Conservation (phyloP, 2,329 filamentous ascomycete genomes). For the Stemphylium lycopersici region DNA sequence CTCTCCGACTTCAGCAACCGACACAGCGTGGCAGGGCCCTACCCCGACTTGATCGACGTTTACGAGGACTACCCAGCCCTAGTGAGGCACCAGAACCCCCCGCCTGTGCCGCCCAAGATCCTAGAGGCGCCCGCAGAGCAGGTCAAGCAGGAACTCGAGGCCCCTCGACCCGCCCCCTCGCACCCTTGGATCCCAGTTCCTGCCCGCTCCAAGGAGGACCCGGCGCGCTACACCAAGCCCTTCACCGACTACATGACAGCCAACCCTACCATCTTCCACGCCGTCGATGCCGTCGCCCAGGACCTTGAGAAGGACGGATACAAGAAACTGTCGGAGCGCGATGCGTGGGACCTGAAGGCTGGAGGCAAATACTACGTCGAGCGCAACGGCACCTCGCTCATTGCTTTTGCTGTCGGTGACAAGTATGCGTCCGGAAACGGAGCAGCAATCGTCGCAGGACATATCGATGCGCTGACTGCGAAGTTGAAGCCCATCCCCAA, state of each 20-base stretch:
- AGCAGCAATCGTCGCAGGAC: conserved; percentile 85
- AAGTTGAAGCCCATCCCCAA: conserved; percentile 89
- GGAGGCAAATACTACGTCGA: conserved; percentile 90
- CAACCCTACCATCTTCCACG: conserved; percentile 93
- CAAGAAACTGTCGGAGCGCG: conserved; percentile 77
- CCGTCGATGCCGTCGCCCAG: conserved; percentile 77
- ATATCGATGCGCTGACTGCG: conserved; percentile 90
- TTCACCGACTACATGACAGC: conserved; percentile 86
- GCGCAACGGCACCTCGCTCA: conserved; percentile 83
- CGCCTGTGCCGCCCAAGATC: conserved; percentile 48
- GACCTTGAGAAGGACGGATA: conserved; percentile 77
- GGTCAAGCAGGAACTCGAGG: conserved; percentile 2
- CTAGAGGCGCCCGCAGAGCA: conserved; percentile 28
- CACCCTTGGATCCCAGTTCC: conserved; percentile 27
- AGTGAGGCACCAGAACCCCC: conserved; percentile 37
- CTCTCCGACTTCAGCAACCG: conserved; percentile 21
- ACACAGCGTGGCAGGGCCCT: conserved; percentile 41
- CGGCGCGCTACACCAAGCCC: conserved; percentile 71
- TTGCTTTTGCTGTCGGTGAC: conserved; percentile 83
- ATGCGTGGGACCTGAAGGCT: conserved; percentile 78
- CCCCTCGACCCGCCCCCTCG: conserved; percentile 16
- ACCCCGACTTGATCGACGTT: conserved; percentile 40
- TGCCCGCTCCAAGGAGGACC: conserved; percentile 32
- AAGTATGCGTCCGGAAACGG: conserved; percentile 85
- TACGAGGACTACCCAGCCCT: conserved; percentile 35